Evolutionary conservation across 768 basidiomycete species (phyloP), one percentile per base, ranked within the genome.

Genomic region (Collybia sp.): DNA sequence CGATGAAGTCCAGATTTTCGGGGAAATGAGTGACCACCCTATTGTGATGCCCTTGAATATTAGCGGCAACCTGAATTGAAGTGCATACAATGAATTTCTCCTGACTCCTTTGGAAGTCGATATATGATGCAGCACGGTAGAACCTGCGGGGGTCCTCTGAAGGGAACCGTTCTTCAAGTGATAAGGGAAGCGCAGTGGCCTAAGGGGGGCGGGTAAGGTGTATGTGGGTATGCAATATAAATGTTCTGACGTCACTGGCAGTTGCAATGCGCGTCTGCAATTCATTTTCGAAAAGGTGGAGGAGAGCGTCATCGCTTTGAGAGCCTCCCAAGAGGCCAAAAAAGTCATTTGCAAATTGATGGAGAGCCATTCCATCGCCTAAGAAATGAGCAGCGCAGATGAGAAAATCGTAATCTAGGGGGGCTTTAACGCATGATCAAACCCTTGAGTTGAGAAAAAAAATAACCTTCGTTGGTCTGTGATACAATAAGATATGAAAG

Each of bases 291-390:
- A 69, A 44, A 12, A 75, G 50, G 9, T 35, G 40, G 6, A 52
- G 37, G 11, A 77, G 59, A 5, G 59, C 56, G 32, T 41, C 55
- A 15, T 62, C 61, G 6, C 57, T 56, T 10, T 60, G 45, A 11
- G 53, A 41, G 32, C 69, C 56, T 0, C 76, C 82, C 34, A 91
- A 67, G 2, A 92, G 66, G 13, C 66, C 61, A 59, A 91, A 85
- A 58, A 92, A 82, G 53, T 91, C 86, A 60, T 89, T 88, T 18
- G 85, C 87, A 50, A 85, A 86, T 48, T 78, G 73, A 63, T 92
- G 88, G 13, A 92, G 71, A 1, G 88, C 85, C 83, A 91, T 90
- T 16, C 91, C 91, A 58, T 93, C 91, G 15, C 88, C 89, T 40
- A 92, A 62, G 61, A 85, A 92, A 59, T 93, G 91, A 6, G 85